Evolutionary conservation across 2,329 filamentous ascomycete species (phyloP).

Genomic region (Colletotrichum simmondsii): DNA sequence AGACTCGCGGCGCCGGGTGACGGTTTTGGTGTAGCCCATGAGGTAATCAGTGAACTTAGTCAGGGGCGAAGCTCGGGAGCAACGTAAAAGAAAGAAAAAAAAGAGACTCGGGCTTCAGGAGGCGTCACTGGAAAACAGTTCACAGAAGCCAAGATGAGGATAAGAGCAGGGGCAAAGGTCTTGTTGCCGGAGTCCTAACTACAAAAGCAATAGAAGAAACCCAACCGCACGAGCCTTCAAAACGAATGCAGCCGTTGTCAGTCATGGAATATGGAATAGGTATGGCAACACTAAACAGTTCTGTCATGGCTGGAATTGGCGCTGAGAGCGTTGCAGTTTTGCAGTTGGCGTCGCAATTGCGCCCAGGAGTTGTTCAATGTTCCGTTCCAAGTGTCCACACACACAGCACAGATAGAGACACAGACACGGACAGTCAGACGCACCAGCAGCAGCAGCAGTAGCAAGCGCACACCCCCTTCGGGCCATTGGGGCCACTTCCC

Average conservation of each 20-base stretch:
- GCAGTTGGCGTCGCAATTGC: not conserved
- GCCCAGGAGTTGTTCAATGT: not conserved
- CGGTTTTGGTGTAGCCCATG: not conserved
- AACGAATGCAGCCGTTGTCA: not conserved
- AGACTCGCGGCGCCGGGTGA: not conserved
- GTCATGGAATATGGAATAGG: not conserved
- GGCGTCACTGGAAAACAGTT: not conserved
- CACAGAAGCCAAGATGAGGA: not conserved
- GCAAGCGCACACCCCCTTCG: not conserved
- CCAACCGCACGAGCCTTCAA: not conserved
- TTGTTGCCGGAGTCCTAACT: not conserved
- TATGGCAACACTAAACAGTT: not conserved
- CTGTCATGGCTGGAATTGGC: not conserved
- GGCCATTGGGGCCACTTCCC: not conserved
- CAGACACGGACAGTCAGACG: not conserved
- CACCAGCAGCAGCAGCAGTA: not conserved
- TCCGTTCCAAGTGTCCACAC: not conserved
- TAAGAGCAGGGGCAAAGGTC: not conserved
- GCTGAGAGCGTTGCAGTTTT: not conserved
- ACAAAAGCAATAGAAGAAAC: not conserved
- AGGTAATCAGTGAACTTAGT: not conserved
- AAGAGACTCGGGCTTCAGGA: not conserved
- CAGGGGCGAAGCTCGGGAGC: not conserved
- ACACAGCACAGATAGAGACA: not conserved
- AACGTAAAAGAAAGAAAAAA: not conserved